Evolutionary conservation across 2,329 filamentous ascomycete genomes (phyloP).

Genomic region (Aspergillus fumigatiaffinis): DNA sequence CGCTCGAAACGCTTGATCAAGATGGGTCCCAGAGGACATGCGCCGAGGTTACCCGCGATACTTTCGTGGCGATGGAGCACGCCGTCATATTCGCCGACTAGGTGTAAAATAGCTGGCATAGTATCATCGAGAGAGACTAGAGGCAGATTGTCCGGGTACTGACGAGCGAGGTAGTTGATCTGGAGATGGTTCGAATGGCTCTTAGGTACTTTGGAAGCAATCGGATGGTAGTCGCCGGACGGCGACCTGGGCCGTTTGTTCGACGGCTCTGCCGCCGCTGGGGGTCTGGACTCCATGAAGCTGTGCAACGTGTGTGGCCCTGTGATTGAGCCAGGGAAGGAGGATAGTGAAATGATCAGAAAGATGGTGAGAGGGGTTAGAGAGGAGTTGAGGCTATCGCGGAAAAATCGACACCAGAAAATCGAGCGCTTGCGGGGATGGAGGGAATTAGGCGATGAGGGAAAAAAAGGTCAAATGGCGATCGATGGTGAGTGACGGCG

Average conservation of each 20-base stretch:
- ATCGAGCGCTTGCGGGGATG: neutral
- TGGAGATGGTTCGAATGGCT: conserved; percentile 57
- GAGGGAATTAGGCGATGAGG: conserved; percentile 2
- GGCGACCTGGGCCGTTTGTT: conserved; percentile 46
- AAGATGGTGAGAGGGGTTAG: neutral
- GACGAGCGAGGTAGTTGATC: conserved; percentile 65
- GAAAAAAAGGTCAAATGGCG: conserved; percentile 12
- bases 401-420: neutral
- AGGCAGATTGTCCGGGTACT: conserved; percentile 59
- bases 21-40: conserved; percentile 75
- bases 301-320: conserved; percentile 1
- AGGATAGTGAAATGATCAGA: neutral
- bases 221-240: conserved; percentile 36
- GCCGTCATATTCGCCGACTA: conserved; percentile 78
- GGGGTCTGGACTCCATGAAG: conserved; percentile 31
- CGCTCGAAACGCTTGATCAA: conserved; percentile 82
- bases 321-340: neutral
- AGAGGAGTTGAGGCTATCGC: neutral
- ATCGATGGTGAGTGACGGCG: conserved; percentile 20
- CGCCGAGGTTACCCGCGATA: conserved; percentile 78
- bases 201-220: conserved; percentile 51
- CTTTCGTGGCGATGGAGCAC: conserved; percentile 82
- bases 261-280: conserved; percentile 34
- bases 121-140: conserved; percentile 63
- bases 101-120: conserved; percentile 66